Evolutionary conservation across 768 basidiomycete species (phyloP), one percentile per base, ranked within the genome.

Genomic region (Tephrocybe sp.): DNA sequence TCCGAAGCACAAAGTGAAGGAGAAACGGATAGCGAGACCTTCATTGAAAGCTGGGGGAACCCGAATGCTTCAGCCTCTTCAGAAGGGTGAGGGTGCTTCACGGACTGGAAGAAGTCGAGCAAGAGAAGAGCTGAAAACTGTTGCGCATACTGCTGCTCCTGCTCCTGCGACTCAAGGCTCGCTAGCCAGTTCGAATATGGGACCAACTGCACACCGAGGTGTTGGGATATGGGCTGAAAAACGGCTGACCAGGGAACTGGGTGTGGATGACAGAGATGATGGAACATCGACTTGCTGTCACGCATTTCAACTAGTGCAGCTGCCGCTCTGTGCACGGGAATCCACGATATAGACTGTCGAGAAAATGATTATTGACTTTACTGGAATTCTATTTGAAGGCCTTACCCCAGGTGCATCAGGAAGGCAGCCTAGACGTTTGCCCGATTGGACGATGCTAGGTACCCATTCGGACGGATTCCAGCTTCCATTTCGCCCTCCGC

Each of bases 381-480:
- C 11, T 29, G 5, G 27, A 29, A 29, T 29, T 11, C 11, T 11
- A 11, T 29, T 5, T 29, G n/a, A n/a, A n/a, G n/a, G 11, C 16
- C 67, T 58, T 50, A 70, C 71, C 31, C 64, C 64, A 2, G 54
- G 37, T 6, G 58, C 49, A 8, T 59, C 50, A 0, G 74, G 75
- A 7, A 77, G 59, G 43, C 62, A 68, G 5, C 57, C 48, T 5
- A 72, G 45, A 6, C 56, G 39, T 11, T 56, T 36, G 8, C 59
- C 64, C 12, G 67, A 67, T 30, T 63, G 62, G 4, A 75, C 58
- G 10, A 77, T 52, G 25, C 60, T 56, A 1, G 76, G 74, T 22
- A 77, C 60, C 77, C 77, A 78, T 47, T 78, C 76, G 2, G 50
- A 53, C 8, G 60, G 50, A 48, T 69, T 74, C 77, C 77, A 78